Evolutionary conservation across 2,329 filamentous ascomycete species (phyloP), one percentile per base, ranked within the genome.

Genomic region (Paramyrothecium roridum): DNA sequence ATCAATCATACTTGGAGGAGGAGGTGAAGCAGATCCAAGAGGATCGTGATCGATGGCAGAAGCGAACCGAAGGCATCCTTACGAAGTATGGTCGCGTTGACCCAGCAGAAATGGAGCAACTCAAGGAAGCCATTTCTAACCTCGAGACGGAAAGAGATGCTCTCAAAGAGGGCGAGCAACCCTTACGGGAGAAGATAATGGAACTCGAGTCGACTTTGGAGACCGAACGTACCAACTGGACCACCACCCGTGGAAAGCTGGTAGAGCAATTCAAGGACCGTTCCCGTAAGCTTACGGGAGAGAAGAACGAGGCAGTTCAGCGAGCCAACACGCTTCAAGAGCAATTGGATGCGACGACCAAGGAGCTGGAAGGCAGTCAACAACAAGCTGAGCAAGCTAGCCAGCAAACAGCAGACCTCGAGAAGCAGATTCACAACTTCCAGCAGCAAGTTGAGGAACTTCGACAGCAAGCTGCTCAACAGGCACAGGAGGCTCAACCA

Each of bases 81-180:
- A 92, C 91, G 61, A 97, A 96, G 70, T 97, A 98, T 67, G 93
- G 96, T 63, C 90, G 93, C 54, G 91, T 96, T 52, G 95, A 99
- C 67, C 93, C 95, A 47, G 91, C 90, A 3, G 93, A 98, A 67
- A 83, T 97, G 68, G 93, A 98, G 64, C 87, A 89, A 57, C 81
- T 99, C 56, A 96, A 95, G 76, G 85, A 89, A 67, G 87, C 87
- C 56, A 83, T 97, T 53, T 76, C 84, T 8, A 76, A 75, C 2
- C 74, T 93, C 12, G 81, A 91, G 67, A 75, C 78, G 30, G 88
- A 93, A 67, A 82, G 86, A 8, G 81, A 89, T 61, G 63, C 77
- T 3, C 70, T 85, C 48, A 82, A 78, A 64, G 70, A 76, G 56
- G 73, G 74, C 6, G 79, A 81, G 56, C 67, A 76, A 40, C 75